These are phyloP conservation scores for Immersiella caudata DNA, from an alignment of 495 filamentous ascomycete species.

Conservation along the genomic window DNA sequence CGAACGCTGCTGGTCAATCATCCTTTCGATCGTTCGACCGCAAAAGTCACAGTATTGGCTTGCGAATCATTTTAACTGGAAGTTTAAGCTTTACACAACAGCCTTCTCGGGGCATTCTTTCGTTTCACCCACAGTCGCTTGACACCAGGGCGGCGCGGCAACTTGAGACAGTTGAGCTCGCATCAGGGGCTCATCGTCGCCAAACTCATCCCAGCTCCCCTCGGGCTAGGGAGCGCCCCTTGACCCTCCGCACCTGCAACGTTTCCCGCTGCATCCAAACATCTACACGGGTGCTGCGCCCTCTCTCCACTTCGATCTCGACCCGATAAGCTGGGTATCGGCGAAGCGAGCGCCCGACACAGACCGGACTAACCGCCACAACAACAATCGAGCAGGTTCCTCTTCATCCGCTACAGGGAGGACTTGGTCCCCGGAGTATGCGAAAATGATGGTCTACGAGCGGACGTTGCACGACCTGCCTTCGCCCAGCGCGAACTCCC, in stretches of 20 bases:
- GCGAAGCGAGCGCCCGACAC: constrained; percentile 7
- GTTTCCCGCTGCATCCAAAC: constrained; percentile 25
- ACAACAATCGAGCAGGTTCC: constrained; percentile 20
- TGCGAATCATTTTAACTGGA: not conserved
- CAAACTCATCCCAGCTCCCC: constrained; percentile 25
- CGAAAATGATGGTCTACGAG: constrained; percentile 61
- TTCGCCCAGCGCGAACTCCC: constrained; percentile 68
- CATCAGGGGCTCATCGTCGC: constrained; percentile 31
- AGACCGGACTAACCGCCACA: not conserved
- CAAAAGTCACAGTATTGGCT: constrained; percentile 3
- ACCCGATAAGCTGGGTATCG: constrained; percentile 1
- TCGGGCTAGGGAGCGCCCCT: constrained; percentile 22
- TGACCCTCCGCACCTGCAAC: constrained; percentile 28
- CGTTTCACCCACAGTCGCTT: constrained; percentile 18
- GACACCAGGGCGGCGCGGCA: constrained; percentile 18
- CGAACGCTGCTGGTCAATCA: not conserved
- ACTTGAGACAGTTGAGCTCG: constrained; percentile 34
- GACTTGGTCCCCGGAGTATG: constrained; percentile 7
- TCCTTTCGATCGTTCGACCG: constrained; percentile 2
- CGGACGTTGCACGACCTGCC: constrained; percentile 47
- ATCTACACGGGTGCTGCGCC: constrained; percentile 8
- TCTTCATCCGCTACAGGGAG: constrained; percentile 13
- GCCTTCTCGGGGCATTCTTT: constrained; percentile 16
- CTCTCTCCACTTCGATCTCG: constrained; percentile 5
- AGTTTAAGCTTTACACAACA: constrained; percentile 1